phyloP scores from a whole-genome alignment of 768 basidiomycete genomes.

The Pleurotus cornucopiae region DNA sequence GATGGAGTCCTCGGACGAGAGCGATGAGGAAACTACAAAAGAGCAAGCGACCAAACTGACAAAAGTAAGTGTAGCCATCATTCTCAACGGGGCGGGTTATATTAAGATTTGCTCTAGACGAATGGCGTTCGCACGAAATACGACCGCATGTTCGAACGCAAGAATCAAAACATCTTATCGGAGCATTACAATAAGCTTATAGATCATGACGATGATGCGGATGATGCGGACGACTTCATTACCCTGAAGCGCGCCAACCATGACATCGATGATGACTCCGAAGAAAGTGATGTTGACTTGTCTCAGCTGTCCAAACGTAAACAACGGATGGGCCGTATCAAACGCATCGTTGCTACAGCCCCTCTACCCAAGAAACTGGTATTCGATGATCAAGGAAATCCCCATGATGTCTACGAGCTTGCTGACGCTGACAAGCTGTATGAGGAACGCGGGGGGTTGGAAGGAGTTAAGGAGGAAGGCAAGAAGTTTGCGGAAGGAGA shows the following conservation, averaged over 20 bases:
- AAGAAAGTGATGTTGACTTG: constrained; percentile 22
- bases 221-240: constrained; percentile 71
- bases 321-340: constrained; percentile 66
- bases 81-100: neutral
- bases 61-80: constrained; percentile 34
- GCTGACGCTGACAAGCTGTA: constrained; percentile 71
- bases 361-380: constrained; percentile 69
- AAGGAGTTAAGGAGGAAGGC: constrained; percentile 63
- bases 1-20: constrained; percentile 25
- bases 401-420: constrained; percentile 83
- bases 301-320: constrained; percentile 83
- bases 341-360: constrained; percentile 66
- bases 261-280: constrained; percentile 38
- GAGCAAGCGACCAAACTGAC: constrained; percentile 21
- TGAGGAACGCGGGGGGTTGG: constrained; percentile 55
- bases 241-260: constrained; percentile 92
- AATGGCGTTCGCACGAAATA: constrained; percentile 81
- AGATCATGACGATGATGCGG: constrained; percentile 49
- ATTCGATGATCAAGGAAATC: constrained; percentile 85
- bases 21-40: constrained; percentile 20
- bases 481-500: constrained; percentile 70
- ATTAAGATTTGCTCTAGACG: constrained; percentile 14
- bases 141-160: constrained; percentile 96
- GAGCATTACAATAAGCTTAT: constrained; percentile 88
- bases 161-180: constrained; percentile 90